A percentile compares a stretch with the other conserved stretches of the same genome.
Conservation (phyloP, 139 green algal genomes). For the Chlorella sorokiniana region DNA sequence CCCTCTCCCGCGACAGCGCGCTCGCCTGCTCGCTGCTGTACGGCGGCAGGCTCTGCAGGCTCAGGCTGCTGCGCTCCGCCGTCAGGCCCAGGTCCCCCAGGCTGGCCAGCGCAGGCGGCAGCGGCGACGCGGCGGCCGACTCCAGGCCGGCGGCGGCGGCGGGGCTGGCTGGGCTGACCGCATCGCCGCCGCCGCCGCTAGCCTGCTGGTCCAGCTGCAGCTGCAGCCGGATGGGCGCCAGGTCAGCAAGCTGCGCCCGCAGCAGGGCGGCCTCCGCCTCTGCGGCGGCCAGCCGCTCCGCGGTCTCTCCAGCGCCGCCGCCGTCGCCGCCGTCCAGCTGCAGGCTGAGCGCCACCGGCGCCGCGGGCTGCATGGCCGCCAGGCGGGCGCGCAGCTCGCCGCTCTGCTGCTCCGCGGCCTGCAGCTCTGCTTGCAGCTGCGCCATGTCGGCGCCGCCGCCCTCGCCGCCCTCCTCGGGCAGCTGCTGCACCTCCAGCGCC, state of each 20-base stretch:
- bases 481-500: background rate
- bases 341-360: background rate
- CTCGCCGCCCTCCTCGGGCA: background rate
- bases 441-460: slow-evolving; percentile 3
- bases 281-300: slow-evolving; percentile 3
- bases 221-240: slow-evolving; percentile 15
- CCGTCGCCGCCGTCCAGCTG: background rate
- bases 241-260: slow-evolving; percentile 17
- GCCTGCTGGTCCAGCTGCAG: background rate
- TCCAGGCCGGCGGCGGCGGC: background rate
- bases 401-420: slow-evolving; percentile 2
- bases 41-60: background rate
- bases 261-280: slow-evolving; percentile 24
- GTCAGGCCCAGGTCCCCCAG: background rate
- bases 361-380: background rate
- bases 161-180: background rate
- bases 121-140: background rate
- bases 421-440: slow-evolving; percentile 5
- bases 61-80: background rate
- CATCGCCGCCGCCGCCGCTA: background rate
- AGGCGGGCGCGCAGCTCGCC: background rate
- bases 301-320: background rate
- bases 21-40: slow-evolving; percentile 17
- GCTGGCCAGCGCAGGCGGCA: background rate
- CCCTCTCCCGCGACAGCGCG: slow-evolving; percentile 22